Conservation (phyloP, 805 yeast genomes). For the Kluyveromyces siamensis region DNA sequence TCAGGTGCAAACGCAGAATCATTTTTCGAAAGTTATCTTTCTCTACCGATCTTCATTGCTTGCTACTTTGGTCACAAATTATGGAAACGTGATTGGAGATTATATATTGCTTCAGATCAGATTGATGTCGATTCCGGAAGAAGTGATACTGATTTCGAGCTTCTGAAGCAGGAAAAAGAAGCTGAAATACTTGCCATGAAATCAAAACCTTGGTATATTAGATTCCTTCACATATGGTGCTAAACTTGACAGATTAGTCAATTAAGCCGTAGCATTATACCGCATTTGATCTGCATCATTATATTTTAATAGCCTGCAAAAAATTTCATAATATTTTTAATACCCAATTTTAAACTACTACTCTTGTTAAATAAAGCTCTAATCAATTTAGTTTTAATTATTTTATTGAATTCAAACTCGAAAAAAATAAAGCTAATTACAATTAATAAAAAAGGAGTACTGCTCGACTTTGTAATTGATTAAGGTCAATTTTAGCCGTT, state of each 20-base stretch:
- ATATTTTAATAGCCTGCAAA: too few relatives aligned
- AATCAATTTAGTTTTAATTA: too few relatives aligned
- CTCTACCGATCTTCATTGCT: conserved; percentile 53
- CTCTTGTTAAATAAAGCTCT: too few relatives aligned
- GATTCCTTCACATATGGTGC: conserved; percentile 38
- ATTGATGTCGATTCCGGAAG: conserved; percentile 55
- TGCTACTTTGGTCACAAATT: conserved; percentile 54
- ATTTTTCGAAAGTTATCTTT: conserved; percentile 60
- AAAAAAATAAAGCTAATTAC: too few relatives aligned
- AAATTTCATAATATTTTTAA: too few relatives aligned
- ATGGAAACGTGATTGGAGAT: conserved; percentile 31
- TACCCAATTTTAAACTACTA: too few relatives aligned
- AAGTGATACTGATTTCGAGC: conserved; percentile 43
- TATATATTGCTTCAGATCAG: conserved; percentile 35
- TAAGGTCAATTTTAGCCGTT: too few relatives aligned
- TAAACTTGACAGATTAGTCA: conserved; percentile 12
- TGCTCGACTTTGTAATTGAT: too few relatives aligned
- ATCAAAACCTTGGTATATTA: conserved; percentile 35
- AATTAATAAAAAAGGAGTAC: too few relatives aligned
- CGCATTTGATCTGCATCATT: too few relatives aligned
- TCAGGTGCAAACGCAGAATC: conserved; percentile 41
- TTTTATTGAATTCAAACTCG: too few relatives aligned
- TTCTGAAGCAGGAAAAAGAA: conserved; percentile 39
- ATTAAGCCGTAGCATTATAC: too few relatives aligned
- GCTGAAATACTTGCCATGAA: conserved; percentile 34